Conservation (phyloP, 768 basidiomycete species). For the Mycena rebaudengoi region DNA sequence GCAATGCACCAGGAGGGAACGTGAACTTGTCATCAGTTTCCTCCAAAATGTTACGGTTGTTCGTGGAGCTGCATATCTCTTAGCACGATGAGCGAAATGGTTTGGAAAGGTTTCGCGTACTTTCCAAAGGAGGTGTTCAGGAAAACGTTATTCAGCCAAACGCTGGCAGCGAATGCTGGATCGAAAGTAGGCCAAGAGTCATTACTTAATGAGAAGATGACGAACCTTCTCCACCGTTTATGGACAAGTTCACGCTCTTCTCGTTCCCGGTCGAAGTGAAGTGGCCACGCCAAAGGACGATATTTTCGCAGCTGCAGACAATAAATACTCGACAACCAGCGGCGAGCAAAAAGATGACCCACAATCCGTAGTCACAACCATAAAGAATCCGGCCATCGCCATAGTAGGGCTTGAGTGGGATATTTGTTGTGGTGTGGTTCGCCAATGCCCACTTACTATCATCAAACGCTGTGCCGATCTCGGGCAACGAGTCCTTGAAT, state of each 20-base stretch:
- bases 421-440: constrained; percentile 77
- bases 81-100: background rate
- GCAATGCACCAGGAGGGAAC: constrained; percentile 66
- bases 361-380: constrained; percentile 91
- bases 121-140: constrained; percentile 79
- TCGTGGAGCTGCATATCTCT: constrained; percentile 60
- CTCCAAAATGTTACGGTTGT: constrained; percentile 64
- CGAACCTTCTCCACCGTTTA: constrained; percentile 82
- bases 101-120: constrained; percentile 48
- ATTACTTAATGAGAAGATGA: background rate
- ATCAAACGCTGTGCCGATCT: constrained; percentile 63
- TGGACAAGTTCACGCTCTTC: constrained; percentile 74
- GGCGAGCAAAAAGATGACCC: background rate
- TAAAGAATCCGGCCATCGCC: constrained; percentile 83
- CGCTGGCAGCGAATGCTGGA: constrained; percentile 81
- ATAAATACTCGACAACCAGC: background rate
- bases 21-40: constrained; percentile 74
- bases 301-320: constrained; percentile 75
- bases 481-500: constrained; percentile 80
- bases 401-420: constrained; percentile 72
- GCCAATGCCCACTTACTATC: constrained; percentile 74
- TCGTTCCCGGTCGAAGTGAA: constrained; percentile 70
- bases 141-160: constrained; percentile 82
- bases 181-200: background rate
- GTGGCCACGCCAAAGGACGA: constrained; percentile 84